Base-by-base conservation (phyloP, 768 basidiomycete genomes). In the Mycena pura region DNA sequence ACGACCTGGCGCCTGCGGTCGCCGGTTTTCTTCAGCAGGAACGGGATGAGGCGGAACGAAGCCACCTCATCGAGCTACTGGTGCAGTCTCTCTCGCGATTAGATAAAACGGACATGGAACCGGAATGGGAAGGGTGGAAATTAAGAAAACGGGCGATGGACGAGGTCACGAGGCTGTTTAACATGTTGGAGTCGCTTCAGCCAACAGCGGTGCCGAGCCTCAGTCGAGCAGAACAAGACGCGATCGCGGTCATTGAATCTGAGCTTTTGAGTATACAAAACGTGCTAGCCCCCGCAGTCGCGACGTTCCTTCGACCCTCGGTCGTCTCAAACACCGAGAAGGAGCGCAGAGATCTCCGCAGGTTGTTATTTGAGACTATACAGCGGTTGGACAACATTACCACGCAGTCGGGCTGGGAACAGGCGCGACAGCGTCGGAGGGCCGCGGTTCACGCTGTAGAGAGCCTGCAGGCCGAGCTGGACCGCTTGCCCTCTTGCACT, bases 291-390 rank as follows among this genome's bases (percentile, higher is more conserved):
- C 61, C 61, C 38, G 61, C 61, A 22, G 55, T 62, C 27, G 55
- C 44, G 10, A 62, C 54, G 14, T 62, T 62, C 45, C 61, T 55
- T 27, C 61, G 61, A 45, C 50, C 61, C 9, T 10, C 10, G 28
- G 41, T 44, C 10, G 48, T 40, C 21, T 49, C 17, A 28, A 31
- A 3, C 48, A 43, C 36, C 32, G 47, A 50, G 21, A 44, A 45
- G 44, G 61, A 57, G 21, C 55, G 43, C 28, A 44, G 29, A n/a
- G 40, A 62, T 8, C 61, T 62, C 29, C 34, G 44, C 4, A 25
- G 13, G 19, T 25, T 21, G 28, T 46, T 62, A 36, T 57, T 57
- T 44, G 55, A 56, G 19, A 52, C 55, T 5, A 31, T 62, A n/a
- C 46, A 62, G 24, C 32, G 61, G 4, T 21, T 62, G 28, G 49